Conservation (phyloP, 352 stramenopile genomes). For the Phytopythium kandeliae region DNA sequence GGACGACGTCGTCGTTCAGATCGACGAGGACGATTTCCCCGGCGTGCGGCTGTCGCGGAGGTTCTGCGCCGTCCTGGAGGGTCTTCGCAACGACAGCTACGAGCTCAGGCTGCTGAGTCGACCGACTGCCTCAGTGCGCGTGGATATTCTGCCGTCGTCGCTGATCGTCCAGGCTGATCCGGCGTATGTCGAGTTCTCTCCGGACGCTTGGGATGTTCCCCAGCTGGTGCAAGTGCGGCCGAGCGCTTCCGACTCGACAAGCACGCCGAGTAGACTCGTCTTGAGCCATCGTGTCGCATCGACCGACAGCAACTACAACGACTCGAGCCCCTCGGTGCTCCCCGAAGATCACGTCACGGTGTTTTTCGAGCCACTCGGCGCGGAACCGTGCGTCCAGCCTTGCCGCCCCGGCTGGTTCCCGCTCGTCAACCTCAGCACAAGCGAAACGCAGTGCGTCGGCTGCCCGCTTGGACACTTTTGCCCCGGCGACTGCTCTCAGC, state of each 20-base stretch:
- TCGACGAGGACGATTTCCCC: constrained; percentile 52
- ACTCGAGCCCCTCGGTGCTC: constrained; percentile 17
- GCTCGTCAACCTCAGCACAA: constrained; percentile 26
- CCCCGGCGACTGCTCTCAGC: constrained; percentile 28
- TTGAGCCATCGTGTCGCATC: constrained; percentile 26
- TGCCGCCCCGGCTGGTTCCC: constrained; percentile 54
- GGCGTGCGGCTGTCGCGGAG: constrained; percentile 43
- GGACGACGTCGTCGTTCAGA: constrained; percentile 24
- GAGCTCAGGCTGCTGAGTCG: constrained; percentile 36
- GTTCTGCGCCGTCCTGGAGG: constrained; percentile 38
- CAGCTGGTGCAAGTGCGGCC: constrained; percentile 26
- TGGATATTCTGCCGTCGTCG: constrained; percentile 22
- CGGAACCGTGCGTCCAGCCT: constrained; percentile 36
- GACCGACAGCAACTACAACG: constrained; percentile 33
- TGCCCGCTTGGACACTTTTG: constrained; percentile 51
- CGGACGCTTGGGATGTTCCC: constrained; percentile 26
- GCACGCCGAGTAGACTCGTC: constrained; percentile 4
- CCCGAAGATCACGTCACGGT: constrained; percentile 40
- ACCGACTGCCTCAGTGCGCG: constrained; percentile 26
- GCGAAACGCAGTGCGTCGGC: constrained; percentile 24
- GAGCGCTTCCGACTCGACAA: neutral
- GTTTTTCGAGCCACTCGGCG: constrained; percentile 45
- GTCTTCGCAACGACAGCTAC: constrained; percentile 46
- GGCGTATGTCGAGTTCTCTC: constrained; percentile 20
- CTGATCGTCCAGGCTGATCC: constrained; percentile 5